Conservation (phyloP, 345 rosid species). For the Ricinus communis region DNA sequence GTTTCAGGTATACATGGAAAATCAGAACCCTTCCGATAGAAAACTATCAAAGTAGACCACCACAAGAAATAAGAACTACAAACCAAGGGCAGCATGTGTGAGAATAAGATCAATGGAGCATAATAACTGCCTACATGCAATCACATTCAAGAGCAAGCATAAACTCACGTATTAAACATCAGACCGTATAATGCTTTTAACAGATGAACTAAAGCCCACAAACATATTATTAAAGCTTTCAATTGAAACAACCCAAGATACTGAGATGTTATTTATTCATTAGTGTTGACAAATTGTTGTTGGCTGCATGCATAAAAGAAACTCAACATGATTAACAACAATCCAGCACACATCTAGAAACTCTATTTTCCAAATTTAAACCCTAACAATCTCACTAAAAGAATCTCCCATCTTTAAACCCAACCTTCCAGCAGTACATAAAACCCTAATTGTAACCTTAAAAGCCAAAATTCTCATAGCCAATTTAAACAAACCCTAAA, state of each 20-base stretch:
- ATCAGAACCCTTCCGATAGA: not conserved
- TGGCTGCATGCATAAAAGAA: not conserved
- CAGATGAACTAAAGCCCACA: not conserved
- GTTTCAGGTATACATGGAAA: not conserved
- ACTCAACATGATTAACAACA: not conserved
- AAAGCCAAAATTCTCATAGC: not conserved
- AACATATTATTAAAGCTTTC: not conserved
- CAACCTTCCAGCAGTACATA: not conserved
- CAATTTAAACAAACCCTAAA: not conserved
- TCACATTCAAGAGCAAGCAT: not conserved
- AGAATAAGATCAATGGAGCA: not conserved
- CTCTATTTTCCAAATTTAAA: not conserved
- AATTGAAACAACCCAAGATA: not conserved
- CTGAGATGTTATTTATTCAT: not conserved
- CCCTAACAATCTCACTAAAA: not conserved
- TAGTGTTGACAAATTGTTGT: not conserved
- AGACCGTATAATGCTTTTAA: not conserved
- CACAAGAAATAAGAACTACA: not conserved
- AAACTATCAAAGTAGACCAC: not conserved
- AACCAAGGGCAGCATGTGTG: not conserved
- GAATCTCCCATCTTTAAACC: not conserved
- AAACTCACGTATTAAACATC: not conserved
- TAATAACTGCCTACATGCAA: not conserved
- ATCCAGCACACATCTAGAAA: not conserved
- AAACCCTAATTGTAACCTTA: conserved; percentile 1